Conservation (phyloP, 805 yeast species). For the Sugiyamaella smithiae region DNA sequence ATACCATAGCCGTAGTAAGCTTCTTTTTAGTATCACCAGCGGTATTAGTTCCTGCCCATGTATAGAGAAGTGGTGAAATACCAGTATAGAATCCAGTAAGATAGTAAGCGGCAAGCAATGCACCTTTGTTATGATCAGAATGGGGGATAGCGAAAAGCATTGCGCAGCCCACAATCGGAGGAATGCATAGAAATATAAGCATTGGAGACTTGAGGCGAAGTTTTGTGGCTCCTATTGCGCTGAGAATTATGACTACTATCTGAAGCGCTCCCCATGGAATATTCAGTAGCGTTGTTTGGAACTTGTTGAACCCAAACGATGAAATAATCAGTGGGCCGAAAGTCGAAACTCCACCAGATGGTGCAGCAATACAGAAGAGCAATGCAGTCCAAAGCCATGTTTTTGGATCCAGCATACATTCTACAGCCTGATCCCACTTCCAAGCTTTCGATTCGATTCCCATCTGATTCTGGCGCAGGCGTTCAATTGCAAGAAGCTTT, state of each 20-base stretch:
- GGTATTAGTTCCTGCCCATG: constrained; percentile 41
- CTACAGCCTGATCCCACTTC: constrained; percentile 43
- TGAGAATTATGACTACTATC: constrained; percentile 30
- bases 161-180: constrained; percentile 36
- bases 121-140: background rate
- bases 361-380: constrained; percentile 42
- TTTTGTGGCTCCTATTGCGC: constrained; percentile 27
- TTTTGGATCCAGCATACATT: constrained; percentile 39
- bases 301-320: constrained; percentile 33
- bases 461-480: constrained; percentile 36
- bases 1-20: constrained; percentile 24
- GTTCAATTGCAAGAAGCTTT: constrained; percentile 24
- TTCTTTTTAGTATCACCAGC: constrained; percentile 69
- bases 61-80: background rate
- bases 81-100: constrained; percentile 2
- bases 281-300: constrained; percentile 41
- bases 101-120: constrained; percentile 8
- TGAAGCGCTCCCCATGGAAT: constrained; percentile 38
- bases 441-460: constrained; percentile 42
- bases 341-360: constrained; percentile 41
- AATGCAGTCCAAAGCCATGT: constrained; percentile 36
- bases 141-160: constrained; percentile 18
- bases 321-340: constrained; percentile 32
- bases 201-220: constrained; percentile 20
- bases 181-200: constrained; percentile 22